Percentiles rank a stretch among this genome's conserved stretches.
phyloP scores from a whole-genome alignment of 2,329 filamentous ascomycete species.

The Colletotrichum sp. region DNA sequence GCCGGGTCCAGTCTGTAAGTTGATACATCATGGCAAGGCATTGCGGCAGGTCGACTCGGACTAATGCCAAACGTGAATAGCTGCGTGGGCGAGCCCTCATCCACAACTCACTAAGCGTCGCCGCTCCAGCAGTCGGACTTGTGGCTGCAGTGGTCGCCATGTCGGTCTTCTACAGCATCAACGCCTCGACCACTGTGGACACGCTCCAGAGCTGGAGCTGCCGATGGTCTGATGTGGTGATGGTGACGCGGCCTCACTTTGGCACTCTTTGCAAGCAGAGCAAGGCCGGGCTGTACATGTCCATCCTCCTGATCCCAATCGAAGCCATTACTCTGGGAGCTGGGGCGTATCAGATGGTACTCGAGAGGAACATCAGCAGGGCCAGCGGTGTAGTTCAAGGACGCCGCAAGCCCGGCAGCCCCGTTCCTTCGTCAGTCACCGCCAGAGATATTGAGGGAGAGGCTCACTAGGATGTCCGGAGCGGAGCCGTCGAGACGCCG shows the following conservation, averaged over 20 bases:
- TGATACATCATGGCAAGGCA: not conserved
- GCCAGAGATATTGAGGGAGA: conserved; percentile 4
- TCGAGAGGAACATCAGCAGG: conserved; percentile 48
- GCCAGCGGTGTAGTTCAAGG: conserved; percentile 23
- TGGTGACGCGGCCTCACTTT: conserved; percentile 60
- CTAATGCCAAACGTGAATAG: conserved; percentile 2
- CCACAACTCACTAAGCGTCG: conserved; percentile 26
- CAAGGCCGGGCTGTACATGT: conserved; percentile 57
- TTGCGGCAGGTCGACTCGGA: not conserved
- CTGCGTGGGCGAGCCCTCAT: not conserved
- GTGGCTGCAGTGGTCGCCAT: conserved; percentile 55
- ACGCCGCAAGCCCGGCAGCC: conserved; percentile 39
- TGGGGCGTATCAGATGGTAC: conserved; percentile 48
- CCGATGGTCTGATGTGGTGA: conserved; percentile 60
- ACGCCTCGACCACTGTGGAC: conserved; percentile 55
- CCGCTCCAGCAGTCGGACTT: conserved; percentile 33
- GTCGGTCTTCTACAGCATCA: conserved; percentile 62
- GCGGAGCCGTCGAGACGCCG: not conserved
- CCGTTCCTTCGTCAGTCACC: conserved; percentile 20
- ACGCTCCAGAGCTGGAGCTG: conserved; percentile 68
- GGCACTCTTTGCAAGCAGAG: conserved; percentile 62
- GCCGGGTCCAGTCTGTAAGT: conserved; percentile 57
- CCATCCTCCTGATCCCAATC: conserved; percentile 61
- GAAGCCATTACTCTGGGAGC: conserved; percentile 54
- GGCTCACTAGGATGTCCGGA: not conserved